Conservation (phyloP, 345 rosid species). For the Stellera chamaejasme region DNA sequence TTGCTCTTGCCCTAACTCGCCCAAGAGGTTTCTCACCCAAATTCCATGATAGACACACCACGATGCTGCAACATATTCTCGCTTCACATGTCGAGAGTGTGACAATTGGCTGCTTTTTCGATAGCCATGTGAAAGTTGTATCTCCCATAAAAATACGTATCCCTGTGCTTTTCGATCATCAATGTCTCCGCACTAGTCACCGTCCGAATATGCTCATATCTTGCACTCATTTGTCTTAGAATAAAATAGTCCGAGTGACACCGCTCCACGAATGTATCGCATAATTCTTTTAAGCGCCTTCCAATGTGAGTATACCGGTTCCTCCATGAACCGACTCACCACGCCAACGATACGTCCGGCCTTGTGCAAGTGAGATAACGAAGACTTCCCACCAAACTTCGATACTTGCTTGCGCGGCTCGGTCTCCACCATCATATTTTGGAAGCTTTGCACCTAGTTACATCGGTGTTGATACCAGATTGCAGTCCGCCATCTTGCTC, state of each 20-base stretch:
- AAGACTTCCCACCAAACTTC: neutral
- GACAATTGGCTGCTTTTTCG: neutral
- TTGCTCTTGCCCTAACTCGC: too few relatives aligned
- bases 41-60: neutral
- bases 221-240: too few relatives aligned
- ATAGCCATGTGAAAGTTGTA: neutral
- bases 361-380: neutral
- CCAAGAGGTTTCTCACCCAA: too few relatives aligned
- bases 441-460: too few relatives aligned
- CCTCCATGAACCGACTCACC: too few relatives aligned
- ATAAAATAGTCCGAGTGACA: too few relatives aligned
- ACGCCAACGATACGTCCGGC: neutral
- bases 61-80: neutral
- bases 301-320: neutral
- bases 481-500: neutral
- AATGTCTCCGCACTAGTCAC: neutral
- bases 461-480: neutral
- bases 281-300: neutral
- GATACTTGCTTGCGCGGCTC: too few relatives aligned
- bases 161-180: constrained; percentile 1
- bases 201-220: neutral
- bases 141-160: neutral
- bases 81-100: neutral
- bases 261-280: too few relatives aligned
- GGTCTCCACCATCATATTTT: too few relatives aligned